Base-by-base conservation (phyloP, 2,329 filamentous ascomycete genomes). In the Sclerotinia sclerotiorum region DNA sequence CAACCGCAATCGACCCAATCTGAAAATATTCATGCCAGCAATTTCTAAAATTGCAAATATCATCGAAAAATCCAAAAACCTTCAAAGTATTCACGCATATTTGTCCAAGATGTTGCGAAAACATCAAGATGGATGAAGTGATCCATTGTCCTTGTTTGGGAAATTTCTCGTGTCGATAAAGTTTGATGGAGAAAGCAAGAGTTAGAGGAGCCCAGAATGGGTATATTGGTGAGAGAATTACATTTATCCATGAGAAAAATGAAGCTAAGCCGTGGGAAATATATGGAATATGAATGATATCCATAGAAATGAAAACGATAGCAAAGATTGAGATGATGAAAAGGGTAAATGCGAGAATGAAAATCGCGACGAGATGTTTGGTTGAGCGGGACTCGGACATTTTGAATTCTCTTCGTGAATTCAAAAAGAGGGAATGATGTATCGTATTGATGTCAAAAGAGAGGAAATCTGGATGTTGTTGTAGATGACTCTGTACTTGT, bases 111-210 rank as follows among this genome's bases (percentile, higher is more conserved):
- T 39, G 54, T 15, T 32, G 32, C 24, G 21, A n/a, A 10, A 13
- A 57, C 6, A 57, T 42, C 32, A 57, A 6, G 8, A 57, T 42
- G 15, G 54, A 57, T 57, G 54, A 24, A 42, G 54, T 57, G 21
- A 57, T 42, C 54, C 54, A 57, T 39, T 57, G 19, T 56, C 21
- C 13, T 39, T 56, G 54, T 6, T 56, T 56, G 15, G 54, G 54
- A 17, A 56, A 56, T 24, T 21, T 5, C 21, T 56, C 35, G 32
- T 56, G 54, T 56, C 54, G 54, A 56, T 11, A 39, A 17, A 56
- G 21, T 32, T 56, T 56, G 54, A 39, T 39, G 32, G 54, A 39
- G 21, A 56, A 10, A 39, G 32, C 54, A 17, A 56, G 54, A 13
- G 32, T 24, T 17, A 56, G 21, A 17, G 54, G 32, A n/a, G 54